These are phyloP conservation scores for Tricholoma furcatifolium DNA, from an alignment of 768 basidiomycete species.

Conservation along the genomic window DNA sequence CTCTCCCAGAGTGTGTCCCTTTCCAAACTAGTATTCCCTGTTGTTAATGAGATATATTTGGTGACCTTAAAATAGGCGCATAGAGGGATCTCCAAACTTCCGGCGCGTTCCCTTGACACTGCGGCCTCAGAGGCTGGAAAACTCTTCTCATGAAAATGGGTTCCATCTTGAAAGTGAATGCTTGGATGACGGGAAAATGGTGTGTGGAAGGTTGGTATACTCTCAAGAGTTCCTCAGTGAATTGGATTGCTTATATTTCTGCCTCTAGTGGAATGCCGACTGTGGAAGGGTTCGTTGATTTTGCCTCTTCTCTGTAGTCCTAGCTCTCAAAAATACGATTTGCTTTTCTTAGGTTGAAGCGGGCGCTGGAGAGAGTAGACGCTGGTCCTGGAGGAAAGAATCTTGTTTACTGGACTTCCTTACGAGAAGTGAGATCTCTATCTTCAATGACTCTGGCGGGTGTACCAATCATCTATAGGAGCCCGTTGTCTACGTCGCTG, in stretches of 20 bases:
- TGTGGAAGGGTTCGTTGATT: constrained; percentile 64
- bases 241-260: neutral
- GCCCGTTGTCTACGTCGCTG: constrained; percentile 88
- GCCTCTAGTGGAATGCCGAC: constrained; percentile 89
- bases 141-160: constrained; percentile 26
- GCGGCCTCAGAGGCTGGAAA: constrained; percentile 26
- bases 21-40: neutral
- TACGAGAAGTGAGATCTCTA: constrained; percentile 69
- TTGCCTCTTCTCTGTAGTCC: neutral
- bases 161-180: constrained; percentile 37
- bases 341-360: constrained; percentile 54
- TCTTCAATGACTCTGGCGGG: neutral
- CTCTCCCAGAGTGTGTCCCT: constrained; percentile 80
- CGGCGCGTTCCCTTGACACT: constrained; percentile 73
- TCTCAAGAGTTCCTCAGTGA: neutral
- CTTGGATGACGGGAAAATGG: constrained; percentile 51
- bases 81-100: constrained; percentile 95
- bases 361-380: constrained; percentile 74
- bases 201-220: constrained; percentile 73
- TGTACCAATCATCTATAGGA: constrained; percentile 47
- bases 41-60: neutral
- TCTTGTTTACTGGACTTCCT: constrained; percentile 88
- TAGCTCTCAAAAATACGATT: neutral
- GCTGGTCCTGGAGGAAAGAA: constrained; percentile 78
- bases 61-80: constrained; percentile 49